Base-by-base conservation (phyloP, 225 moss, liverwort and hornwort species). In the Physcomitrium patens region DNA sequence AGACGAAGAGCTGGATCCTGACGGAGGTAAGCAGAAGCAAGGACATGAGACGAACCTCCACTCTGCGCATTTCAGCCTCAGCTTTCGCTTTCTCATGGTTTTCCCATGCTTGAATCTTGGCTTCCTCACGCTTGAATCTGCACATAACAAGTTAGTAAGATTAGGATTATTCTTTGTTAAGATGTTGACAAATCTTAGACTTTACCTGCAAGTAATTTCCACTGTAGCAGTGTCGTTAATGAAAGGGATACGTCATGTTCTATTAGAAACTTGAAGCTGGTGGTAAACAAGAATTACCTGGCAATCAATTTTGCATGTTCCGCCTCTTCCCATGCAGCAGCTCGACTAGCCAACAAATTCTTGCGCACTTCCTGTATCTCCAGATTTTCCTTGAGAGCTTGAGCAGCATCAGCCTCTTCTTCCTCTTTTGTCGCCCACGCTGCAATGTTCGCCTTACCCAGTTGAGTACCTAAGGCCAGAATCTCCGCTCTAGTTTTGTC, bases 81-180 rank as follows among this genome's bases (percentile, higher is more conserved):
- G 94, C 96, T 72, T 91, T 93, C 49, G 96, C 96, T 61, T 92
- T 93, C 80, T 96, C 89, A 71, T 92, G 86, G 59, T 92, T 93
- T 62, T 96, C 94, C 96, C 92, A 96, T 10, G 96, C 96, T 57
- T 90, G 85, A 46, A 96, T 92, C 78, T 94, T 96, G 47, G 93
- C 90, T 77, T 96, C 96, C 83, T 96, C 96, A 52, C 93, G 89
- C 79, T 92, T 90, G 82, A 85, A 96, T 69, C 95, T 95, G 79
- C 12, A 24, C 73, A 79, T 57, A 17, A 22, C 44, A 67, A 63
- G 3, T 42, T 28, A 46, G 27, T 18, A 63, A 22, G 44, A 63
- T 77, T 24, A 76, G 61, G 26, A 72, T 46, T 12, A 8, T 15
- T 43, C 24, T 17, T 41, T 41, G 60, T 28, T 47, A 10, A 11